Conservation (phyloP, 1,139 yeast genomes). For the Saccharomycopsis hybrid region DNA sequence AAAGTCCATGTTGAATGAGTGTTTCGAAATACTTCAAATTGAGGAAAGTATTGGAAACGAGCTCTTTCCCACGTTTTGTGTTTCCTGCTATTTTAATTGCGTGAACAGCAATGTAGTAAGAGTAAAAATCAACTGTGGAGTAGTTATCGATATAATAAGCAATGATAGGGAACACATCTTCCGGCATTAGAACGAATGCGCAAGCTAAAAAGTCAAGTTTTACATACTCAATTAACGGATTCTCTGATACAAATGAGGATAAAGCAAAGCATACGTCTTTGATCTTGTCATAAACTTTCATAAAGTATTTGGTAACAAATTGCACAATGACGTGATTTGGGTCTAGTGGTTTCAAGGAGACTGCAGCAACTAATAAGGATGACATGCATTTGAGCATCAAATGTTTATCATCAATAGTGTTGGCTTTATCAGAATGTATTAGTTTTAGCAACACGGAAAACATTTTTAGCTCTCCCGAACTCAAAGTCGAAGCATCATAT, state of each 20-base stretch:
- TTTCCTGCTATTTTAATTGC: conserved; percentile 1
- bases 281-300: conserved; percentile 4
- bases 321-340: conserved; percentile 6
- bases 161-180: background rate
- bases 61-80: background rate
- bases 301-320: conserved; percentile 8
- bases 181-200: conserved; percentile 4
- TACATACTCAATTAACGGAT: conserved; percentile 8
- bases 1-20: background rate
- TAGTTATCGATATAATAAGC: conserved; percentile 2
- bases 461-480: conserved; percentile 8
- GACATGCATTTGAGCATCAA: conserved; percentile 4
- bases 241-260: background rate
- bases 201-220: conserved; percentile 11
- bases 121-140: conserved; percentile 2
- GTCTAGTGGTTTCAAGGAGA: background rate
- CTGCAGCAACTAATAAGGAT: background rate
- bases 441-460: conserved; percentile 7
- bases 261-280: conserved; percentile 1
- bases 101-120: conserved; percentile 6
- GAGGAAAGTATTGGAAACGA: background rate
- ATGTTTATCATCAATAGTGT: conserved; percentile 9
- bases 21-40: background rate
- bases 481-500: background rate
- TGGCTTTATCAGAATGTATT: background rate